These are phyloP conservation scores for Mucor piriformis DNA, from an alignment of 371 early-diverging fungal species.

Conservation along the genomic window DNA sequence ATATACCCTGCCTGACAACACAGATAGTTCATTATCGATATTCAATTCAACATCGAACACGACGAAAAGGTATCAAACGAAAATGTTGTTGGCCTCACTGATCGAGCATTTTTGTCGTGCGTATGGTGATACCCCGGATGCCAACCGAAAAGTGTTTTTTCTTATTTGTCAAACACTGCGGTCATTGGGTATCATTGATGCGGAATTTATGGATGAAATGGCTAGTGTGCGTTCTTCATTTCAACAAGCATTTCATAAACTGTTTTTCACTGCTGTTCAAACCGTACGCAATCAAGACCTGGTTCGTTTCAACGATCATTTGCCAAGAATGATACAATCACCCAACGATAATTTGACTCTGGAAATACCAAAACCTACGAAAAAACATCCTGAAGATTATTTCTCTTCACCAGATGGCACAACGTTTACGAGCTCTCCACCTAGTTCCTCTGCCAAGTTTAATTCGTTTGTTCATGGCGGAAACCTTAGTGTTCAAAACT, in stretches of 20 bases:
- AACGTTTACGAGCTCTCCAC: neutral
- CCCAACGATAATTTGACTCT: neutral
- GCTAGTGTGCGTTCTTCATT: conserved; percentile 77
- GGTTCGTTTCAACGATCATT: conserved; percentile 19
- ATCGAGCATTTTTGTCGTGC: conserved; percentile 85
- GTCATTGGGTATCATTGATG: conserved; percentile 77
- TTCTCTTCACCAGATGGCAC: neutral
- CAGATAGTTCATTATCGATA: neutral
- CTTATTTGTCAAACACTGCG: conserved; percentile 68
- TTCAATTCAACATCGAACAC: neutral
- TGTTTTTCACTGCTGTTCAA: conserved; percentile 78
- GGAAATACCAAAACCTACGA: neutral
- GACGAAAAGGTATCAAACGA: conserved; percentile 65
- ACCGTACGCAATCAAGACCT: conserved; percentile 55
- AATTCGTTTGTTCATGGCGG: neutral
- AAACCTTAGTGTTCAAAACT: conserved; percentile 58
- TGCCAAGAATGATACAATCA: conserved; percentile 7
- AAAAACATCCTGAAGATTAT: no score
- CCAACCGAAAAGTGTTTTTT: conserved; percentile 83
- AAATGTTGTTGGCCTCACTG: conserved; percentile 71
- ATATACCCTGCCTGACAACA: conserved; percentile 13
- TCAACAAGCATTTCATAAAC: conserved; percentile 79
- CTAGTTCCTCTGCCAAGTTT: neutral
- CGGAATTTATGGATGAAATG: conserved; percentile 81
- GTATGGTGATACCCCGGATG: conserved; percentile 82